A percentile compares a stretch with the other conserved stretches of the same genome.
Evolutionary conservation across 441 rosid genomes (phyloP).

Genomic region (Pelargonium australe): DNA sequence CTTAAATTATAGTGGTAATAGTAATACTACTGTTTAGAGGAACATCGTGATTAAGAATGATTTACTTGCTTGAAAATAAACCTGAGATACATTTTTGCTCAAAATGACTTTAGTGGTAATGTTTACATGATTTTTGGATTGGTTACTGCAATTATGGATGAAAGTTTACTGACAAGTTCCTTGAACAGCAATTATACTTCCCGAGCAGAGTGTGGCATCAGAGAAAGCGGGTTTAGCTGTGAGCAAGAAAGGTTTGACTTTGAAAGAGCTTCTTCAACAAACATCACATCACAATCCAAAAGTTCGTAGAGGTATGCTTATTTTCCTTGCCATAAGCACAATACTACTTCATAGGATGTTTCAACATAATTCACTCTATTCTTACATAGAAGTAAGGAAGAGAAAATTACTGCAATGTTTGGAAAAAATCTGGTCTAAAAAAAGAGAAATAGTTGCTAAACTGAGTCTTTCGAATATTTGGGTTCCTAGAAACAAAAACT

Average conservation of each 20-base stretch:
- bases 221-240: slow-evolving; percentile 77
- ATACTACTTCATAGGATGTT: slow-evolving; percentile 8
- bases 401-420: not conserved
- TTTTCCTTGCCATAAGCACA: not conserved
- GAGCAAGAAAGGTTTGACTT: slow-evolving; percentile 81
- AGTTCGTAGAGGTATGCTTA: slow-evolving; percentile 59
- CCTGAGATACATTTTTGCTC: not conserved
- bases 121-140: slow-evolving; percentile 9
- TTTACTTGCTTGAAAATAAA: not conserved
- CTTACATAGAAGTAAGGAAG: not conserved
- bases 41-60: not conserved
- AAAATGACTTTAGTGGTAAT: not conserved
- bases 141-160: not conserved
- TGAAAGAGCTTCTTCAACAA: slow-evolving; percentile 75
- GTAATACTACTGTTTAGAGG: not conserved
- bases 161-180: not conserved
- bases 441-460: not conserved
- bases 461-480: not conserved
- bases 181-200: slow-evolving; percentile 70
- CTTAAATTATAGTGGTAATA: not conserved
- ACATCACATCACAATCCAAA: slow-evolving; percentile 73
- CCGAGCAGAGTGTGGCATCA: slow-evolving; percentile 79
- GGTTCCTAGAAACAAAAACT: slow-evolving; percentile 1
- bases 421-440: not conserved
- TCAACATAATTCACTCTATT: not conserved